Evolutionary conservation across 2,329 filamentous ascomycete genomes (phyloP), one percentile per base, ranked within the genome.

Genomic region (Ascosphaera pollenicola): DNA sequence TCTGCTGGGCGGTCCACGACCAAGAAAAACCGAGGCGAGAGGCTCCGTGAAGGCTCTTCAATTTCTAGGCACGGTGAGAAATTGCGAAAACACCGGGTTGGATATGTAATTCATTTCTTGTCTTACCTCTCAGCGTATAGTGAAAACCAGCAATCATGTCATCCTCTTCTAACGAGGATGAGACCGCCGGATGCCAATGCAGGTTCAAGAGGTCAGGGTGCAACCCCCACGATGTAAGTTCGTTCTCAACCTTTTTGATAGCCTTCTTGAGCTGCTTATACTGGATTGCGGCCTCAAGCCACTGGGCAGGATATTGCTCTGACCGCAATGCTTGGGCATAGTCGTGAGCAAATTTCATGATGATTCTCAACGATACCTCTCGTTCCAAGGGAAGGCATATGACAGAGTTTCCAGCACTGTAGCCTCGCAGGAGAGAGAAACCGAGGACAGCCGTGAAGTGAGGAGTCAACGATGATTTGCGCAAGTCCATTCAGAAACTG

Each of bases 221-320:
- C 21, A 91, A 69, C 6, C 82, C 82, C 11, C 87, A 60, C 26
- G 68, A 65, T 32, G 65, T 60, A 39, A 92, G 66, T 60, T 92
- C 81, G 39, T 63, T 60, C 46, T 76, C 71, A 38, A 91, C 75
- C 52, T 75, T 76, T 53, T 85, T 87, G 52, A 92, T 76, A 57
- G 79, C 81, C 61, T 91, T 92, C 59, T 92, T 92, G 41, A 92
- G 69, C 55, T 83, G 72, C 35, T 76, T 70, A 54, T 92, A 92
- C 2, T 79, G 81, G 44, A 92, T 80, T 37, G 83, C 82, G 19
- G 73, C 75, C 35, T 77, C 67, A 37, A 84, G 59, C 69, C 69
- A 73, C 51, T 76, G 73, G 38, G 69, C 60, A 6, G 83, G 83
- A 53, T 83, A 92, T 46, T 70, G 77, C 65, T 81, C 77, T 46